These are phyloP conservation scores for Abrus precatorius DNA, from an alignment of 306 rosid species.

Conservation along the genomic window DNA sequence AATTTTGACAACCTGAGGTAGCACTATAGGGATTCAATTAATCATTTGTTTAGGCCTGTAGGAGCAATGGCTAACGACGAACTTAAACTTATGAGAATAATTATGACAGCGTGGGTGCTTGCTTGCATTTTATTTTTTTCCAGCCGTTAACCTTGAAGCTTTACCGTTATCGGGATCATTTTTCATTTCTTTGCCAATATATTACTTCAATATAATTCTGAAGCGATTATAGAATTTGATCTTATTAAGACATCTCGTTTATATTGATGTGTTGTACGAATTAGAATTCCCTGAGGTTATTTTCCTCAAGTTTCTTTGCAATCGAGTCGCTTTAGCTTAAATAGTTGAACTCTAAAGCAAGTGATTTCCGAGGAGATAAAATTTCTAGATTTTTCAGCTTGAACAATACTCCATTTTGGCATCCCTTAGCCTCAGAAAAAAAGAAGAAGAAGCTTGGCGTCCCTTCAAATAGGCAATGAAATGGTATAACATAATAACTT, in stretches of 20 bases:
- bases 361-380: background rate
- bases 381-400: too few relatives aligned
- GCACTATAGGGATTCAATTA: constrained; percentile 69
- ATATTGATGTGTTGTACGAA: constrained; percentile 5
- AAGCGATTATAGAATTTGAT: background rate
- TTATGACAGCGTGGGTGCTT: constrained; percentile 38
- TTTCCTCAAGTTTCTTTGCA: constrained; percentile 8
- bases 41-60: constrained; percentile 60
- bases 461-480: too few relatives aligned
- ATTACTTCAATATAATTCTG: constrained; percentile 15
- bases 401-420: too few relatives aligned
- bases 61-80: constrained; percentile 57
- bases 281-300: background rate
- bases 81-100: constrained; percentile 57
- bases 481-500: too few relatives aligned
- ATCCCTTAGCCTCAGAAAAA: too few relatives aligned
- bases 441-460: too few relatives aligned
- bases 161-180: constrained; percentile 37
- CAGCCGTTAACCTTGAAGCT: constrained; percentile 1
- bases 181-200: background rate
- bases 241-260: constrained; percentile 6
- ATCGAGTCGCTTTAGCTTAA: background rate
- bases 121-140: constrained; percentile 37
- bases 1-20: constrained; percentile 80
- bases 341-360: background rate